Base-by-base conservation (phyloP, 306 rosid genomes). In the Cucumis cinereus region DNA sequence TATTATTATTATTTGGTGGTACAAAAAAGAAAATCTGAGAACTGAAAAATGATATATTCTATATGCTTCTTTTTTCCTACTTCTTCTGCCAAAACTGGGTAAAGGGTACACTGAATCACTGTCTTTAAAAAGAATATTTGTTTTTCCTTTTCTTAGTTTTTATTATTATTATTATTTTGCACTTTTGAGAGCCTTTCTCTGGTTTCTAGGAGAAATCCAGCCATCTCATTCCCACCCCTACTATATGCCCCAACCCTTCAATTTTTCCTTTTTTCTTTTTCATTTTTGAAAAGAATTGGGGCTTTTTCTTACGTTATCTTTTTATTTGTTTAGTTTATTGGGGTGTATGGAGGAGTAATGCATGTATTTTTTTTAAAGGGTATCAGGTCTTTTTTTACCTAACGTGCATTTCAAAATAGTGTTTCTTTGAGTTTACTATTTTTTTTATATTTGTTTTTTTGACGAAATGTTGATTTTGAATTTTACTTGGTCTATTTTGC, bases 111-210 rank as follows among this genome's bases (percentile, higher is more conserved):
- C 75, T 71, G 24, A 6, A 47, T 49, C 59, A 24, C 75, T 71
- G 75, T 71, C 58, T 71, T 71, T 9, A 47, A 61, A 61, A 71
- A 71, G 59, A 71, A 71, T 71, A 71, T 71, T 70, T 20, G 58
- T 15, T 71, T 71, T 41, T 63, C 55, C 15, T 5, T 50, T 1
- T 7, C 8, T 41, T 8, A 38, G 4, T 36, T 45, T 45, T 45
- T 41, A 9, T 45, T 45, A 12, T 45, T 43, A 43, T 43, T 43
- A 43, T 43, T 41, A 2, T 40, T 41, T 69, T 24, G 17, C 75
- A 23, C 58, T 71, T 71, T 71, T 49, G 59, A 71, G 75, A 28
- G 17, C 73, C 55, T 71, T 71, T 71, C 59, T 71, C 75, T 71
- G 1, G 59, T 49, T 71, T 71, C 75, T 49, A 71, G 75, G 75